Evolutionary conservation across 192 early-diverging fungal species (phyloP).

Genomic region (Linnemannia schmuckeri): DNA sequence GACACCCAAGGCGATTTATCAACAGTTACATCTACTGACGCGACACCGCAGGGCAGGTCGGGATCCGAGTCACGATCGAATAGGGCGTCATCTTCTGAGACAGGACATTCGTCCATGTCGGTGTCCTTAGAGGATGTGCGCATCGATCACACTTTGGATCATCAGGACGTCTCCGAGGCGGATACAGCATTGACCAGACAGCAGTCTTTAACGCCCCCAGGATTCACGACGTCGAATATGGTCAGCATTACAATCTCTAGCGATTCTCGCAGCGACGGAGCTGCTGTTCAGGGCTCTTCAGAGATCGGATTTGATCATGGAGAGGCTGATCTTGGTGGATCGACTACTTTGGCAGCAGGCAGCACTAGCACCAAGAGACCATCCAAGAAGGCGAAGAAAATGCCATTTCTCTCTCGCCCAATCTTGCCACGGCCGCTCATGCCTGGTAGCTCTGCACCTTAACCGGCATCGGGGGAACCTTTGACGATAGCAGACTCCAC

Average conservation of each 20-base stretch:
- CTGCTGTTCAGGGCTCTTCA: background rate
- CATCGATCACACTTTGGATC: background rate
- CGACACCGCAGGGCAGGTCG: background rate
- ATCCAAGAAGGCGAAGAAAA: background rate
- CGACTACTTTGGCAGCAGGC: background rate
- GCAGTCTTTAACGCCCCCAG: background rate
- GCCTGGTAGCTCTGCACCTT: background rate
- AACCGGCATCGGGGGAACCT: background rate
- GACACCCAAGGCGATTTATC: background rate
- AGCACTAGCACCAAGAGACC: background rate
- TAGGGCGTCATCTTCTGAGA: background rate
- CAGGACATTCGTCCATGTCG: background rate
- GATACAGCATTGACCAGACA: background rate
- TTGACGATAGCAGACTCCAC: background rate
- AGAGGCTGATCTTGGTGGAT: background rate
- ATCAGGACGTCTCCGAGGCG: background rate
- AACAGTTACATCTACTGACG: background rate
- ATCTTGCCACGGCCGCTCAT: background rate
- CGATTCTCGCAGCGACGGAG: background rate
- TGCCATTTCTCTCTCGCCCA: background rate
- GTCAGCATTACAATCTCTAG: background rate
- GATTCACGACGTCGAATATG: background rate
- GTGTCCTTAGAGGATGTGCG: background rate
- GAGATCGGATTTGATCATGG: background rate
- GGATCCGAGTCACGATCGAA: background rate